Evolutionary conservation across 768 basidiomycete species (phyloP).

Genomic region (Mycena amicta): DNA sequence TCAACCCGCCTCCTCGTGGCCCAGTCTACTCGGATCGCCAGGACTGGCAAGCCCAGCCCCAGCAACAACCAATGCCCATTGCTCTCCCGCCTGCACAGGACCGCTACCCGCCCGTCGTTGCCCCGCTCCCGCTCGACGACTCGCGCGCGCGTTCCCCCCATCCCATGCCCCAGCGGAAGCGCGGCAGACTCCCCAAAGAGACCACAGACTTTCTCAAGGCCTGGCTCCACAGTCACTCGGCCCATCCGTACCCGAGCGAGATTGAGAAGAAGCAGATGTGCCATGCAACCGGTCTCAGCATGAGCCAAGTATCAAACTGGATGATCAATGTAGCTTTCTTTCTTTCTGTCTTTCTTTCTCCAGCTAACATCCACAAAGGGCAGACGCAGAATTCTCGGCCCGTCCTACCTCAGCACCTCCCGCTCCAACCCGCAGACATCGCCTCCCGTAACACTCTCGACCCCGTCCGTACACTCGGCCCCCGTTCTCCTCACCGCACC

Average conservation of each 20-base stretch:
- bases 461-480: constrained; percentile 11
- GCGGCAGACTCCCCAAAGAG: constrained; percentile 87
- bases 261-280: constrained; percentile 91
- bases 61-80: neutral
- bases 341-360: constrained; percentile 11
- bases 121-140: constrained; percentile 34
- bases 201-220: constrained; percentile 88
- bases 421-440: constrained; percentile 14
- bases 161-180: constrained; percentile 66
- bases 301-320: constrained; percentile 92
- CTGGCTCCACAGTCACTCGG: constrained; percentile 85
- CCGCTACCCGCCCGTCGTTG: constrained; percentile 19
- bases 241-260: constrained; percentile 88
- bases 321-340: constrained; percentile 76
- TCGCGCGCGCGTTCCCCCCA: constrained; percentile 60
- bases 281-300: constrained; percentile 81
- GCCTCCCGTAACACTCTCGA: constrained; percentile 13
- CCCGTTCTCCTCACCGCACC: constrained; percentile 15
- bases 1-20: constrained; percentile 9
- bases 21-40: constrained; percentile 3
- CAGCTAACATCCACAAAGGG: constrained; percentile 48
- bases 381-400: constrained; percentile 79
- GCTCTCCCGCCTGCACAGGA: constrained; percentile 2
- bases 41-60: constrained; percentile 3
- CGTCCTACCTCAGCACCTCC: constrained; percentile 33